phyloP scores from a whole-genome alignment of 768 basidiomycete species.

The Mycena chlorophos region DNA sequence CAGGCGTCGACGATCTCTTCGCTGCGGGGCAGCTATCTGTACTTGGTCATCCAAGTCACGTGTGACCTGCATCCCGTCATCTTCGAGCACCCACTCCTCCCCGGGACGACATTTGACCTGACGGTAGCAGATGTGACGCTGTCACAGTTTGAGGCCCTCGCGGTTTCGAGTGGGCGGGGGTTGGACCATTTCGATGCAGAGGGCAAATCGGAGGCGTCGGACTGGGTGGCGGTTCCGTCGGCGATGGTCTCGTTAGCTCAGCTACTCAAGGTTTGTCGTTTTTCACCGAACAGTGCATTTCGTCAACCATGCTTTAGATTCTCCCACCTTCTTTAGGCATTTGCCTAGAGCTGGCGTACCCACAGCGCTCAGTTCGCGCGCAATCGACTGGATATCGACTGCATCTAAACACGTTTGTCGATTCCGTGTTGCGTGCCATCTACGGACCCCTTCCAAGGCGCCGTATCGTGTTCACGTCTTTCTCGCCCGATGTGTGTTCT shows the following conservation, averaged over 20 bases:
- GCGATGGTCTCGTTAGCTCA: constrained; percentile 73
- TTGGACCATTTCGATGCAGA: constrained; percentile 28
- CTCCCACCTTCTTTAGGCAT: constrained; percentile 67
- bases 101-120: constrained; percentile 70
- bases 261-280: constrained; percentile 64
- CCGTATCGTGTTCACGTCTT: constrained; percentile 90
- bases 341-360: constrained; percentile 82
- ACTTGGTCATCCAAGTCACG: constrained; percentile 88
- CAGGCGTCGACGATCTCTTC: constrained; percentile 84
- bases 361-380: constrained; percentile 40
- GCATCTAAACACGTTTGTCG: constrained; percentile 80
- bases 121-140: constrained; percentile 84
- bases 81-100: constrained; percentile 74
- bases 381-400: constrained; percentile 54
- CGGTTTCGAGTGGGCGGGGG: constrained; percentile 49
- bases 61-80: constrained; percentile 89
- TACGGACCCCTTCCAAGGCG: constrained; percentile 59
- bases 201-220: constrained; percentile 25
- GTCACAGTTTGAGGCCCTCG: constrained; percentile 73
- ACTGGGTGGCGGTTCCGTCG: constrained; percentile 51
- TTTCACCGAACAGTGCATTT: not conserved
- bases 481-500: constrained; percentile 85
- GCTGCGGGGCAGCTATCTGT: constrained; percentile 84
- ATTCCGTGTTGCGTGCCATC: constrained; percentile 81
- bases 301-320: constrained; percentile 38